Conservation (phyloP, 129 eudicot genomes). For the Flaveria sonorensis region DNA sequence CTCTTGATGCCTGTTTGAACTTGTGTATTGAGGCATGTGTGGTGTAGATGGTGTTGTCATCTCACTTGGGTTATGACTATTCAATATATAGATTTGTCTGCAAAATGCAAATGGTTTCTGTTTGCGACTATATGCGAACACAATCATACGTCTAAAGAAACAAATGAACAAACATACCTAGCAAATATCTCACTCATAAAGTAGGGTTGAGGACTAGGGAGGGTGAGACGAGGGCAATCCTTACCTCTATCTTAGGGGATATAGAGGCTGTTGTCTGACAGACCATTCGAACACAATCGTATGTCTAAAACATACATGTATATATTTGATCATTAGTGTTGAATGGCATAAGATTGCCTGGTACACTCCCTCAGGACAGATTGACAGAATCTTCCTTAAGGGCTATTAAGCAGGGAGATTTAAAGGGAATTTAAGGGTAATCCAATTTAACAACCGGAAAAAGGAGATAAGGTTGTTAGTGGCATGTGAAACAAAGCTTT, state of each 20-base stretch:
- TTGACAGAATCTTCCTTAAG: background rate
- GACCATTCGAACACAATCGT: too few species aligned
- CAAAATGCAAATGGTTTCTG: background rate
- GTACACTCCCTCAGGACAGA: too few species aligned
- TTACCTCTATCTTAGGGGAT: too few species aligned
- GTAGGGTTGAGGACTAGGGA: too few species aligned
- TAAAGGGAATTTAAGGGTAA: background rate
- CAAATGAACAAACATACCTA: too few species aligned
- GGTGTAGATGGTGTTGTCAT: too few species aligned
- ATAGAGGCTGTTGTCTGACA: too few species aligned
- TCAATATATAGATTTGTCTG: background rate
- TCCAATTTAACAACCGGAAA: background rate
- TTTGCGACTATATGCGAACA: background rate
- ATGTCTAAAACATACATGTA: too few species aligned
- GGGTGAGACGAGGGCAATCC: too few species aligned
- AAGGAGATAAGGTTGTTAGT: background rate
- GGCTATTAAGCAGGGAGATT: background rate
- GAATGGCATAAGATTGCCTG: background rate
- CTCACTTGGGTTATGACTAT: background rate
- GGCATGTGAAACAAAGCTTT: constrained; percentile 5
- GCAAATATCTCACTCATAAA: too few species aligned
- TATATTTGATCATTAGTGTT: too few species aligned
- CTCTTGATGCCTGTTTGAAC: background rate
- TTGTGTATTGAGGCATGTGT: background rate
- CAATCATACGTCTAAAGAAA: background rate